Conservation (phyloP, 1,139 yeast species). For the Debaryomyces sp. region DNA sequence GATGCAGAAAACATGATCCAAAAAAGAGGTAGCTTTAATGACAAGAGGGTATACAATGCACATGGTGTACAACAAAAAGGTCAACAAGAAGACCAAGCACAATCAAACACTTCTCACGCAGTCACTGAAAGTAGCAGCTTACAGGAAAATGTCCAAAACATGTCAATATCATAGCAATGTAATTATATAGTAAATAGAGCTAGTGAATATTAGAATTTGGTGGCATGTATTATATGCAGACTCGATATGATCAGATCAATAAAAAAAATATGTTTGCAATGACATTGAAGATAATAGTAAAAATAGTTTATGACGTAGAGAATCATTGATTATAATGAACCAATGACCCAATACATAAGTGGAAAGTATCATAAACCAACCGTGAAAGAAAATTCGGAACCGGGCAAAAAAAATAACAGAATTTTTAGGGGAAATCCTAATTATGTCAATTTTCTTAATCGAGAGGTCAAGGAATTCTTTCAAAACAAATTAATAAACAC, state of each 20-base stretch:
- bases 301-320: background rate
- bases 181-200: background rate
- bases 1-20: constrained; percentile 5
- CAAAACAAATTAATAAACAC: background rate
- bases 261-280: background rate
- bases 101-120: background rate
- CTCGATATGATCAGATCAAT: constrained; percentile 1
- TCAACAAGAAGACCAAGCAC: background rate
- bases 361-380: background rate
- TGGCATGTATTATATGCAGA: background rate
- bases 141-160: background rate
- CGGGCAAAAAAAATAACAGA: constrained; percentile 12
- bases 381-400: constrained; percentile 3
- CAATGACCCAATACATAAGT: background rate
- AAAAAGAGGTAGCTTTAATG: background rate
- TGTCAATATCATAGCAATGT: constrained; percentile 1
- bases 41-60: background rate
- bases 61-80: background rate
- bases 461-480: constrained; percentile 21
- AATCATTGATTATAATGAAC: constrained; percentile 1
- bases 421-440: constrained; percentile 23
- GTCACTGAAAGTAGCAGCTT: background rate
- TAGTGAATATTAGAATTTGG: background rate
- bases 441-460: constrained; percentile 26
- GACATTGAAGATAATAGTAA: background rate